These are phyloP conservation scores for Cerrena zonata DNA, from an alignment of 1,284 basidiomycete species.

Conservation along the genomic window DNA sequence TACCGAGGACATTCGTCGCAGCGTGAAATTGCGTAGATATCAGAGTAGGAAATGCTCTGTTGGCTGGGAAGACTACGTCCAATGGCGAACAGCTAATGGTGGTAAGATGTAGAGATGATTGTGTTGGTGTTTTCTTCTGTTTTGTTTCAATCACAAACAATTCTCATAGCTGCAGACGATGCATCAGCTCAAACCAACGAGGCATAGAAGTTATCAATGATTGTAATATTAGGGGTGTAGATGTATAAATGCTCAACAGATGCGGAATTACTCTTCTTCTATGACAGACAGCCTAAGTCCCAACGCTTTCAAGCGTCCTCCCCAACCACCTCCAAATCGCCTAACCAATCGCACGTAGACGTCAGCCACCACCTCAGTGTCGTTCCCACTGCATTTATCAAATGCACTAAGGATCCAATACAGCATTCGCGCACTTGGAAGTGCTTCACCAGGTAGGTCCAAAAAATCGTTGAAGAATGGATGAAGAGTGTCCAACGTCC, in stretches of 20 bases:
- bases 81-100: slow-evolving; percentile 58
- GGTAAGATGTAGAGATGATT: slow-evolving; percentile 24
- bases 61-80: slow-evolving; percentile 71
- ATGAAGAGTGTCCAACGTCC: slow-evolving; percentile 53
- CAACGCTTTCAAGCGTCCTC: slow-evolving; percentile 40
- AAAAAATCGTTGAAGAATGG: slow-evolving; percentile 57
- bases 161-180: no score
- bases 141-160: no score
- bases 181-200: background rate
- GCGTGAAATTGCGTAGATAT: slow-evolving; percentile 78
- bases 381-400: slow-evolving; percentile 47
- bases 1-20: slow-evolving; percentile 75
- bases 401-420: slow-evolving; percentile 66
- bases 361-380: slow-evolving; percentile 41
- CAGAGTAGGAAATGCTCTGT: slow-evolving; percentile 73
- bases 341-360: slow-evolving; percentile 52
- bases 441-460: slow-evolving; percentile 36
- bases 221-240: slow-evolving; percentile 4
- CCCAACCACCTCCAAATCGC: slow-evolving; percentile 44
- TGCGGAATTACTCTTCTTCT: background rate
- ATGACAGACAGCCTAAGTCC: background rate
- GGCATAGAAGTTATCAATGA: background rate
- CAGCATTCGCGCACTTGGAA: slow-evolving; percentile 41
- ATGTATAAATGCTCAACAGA: background rate
- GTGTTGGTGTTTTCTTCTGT: background rate